Evolutionary conservation across 2,329 filamentous ascomycete species (phyloP).

Genomic region (Trichophyton rubrum): DNA sequence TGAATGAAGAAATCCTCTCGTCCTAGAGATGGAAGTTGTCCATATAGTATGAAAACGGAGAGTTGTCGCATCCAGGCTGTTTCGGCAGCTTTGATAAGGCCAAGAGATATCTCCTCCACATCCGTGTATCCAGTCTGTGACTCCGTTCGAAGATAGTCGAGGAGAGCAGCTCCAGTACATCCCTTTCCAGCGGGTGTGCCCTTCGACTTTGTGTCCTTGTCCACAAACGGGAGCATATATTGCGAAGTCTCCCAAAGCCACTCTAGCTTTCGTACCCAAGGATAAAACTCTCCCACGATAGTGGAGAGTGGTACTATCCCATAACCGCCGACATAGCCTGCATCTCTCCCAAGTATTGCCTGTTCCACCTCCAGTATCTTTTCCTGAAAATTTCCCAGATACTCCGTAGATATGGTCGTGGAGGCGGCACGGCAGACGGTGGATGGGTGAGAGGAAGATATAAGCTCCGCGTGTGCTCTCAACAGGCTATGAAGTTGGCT

Average conservation of each 20-base stretch:
- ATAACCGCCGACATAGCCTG: conserved; percentile 74
- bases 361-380: conserved; percentile 78
- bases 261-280: conserved; percentile 70
- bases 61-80: conserved; percentile 84
- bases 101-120: conserved; percentile 62
- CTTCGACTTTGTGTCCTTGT: conserved; percentile 18
- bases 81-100: conserved; percentile 66
- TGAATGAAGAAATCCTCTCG: conserved; percentile 78
- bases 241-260: conserved; percentile 68
- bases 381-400: conserved; percentile 68
- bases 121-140: conserved; percentile 80
- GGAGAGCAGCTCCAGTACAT: conserved; percentile 59
- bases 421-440: conserved; percentile 80
- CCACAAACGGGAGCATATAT: conserved; percentile 48
- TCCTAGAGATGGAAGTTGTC: conserved; percentile 64
- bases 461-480: conserved; percentile 51
- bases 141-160: conserved; percentile 63
- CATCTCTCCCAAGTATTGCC: conserved; percentile 61
- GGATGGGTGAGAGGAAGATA: conserved; percentile 60
- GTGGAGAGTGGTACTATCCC: conserved; percentile 84
- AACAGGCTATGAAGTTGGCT: conserved; percentile 66
- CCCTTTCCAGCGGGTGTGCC: conserved; percentile 11
- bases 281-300: conserved; percentile 71
- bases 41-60: conserved; percentile 83
- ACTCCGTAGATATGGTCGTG: conserved; percentile 58